Evolutionary conservation across 345 rosid species (phyloP).

Genomic region (Corchorus capsularis): DNA sequence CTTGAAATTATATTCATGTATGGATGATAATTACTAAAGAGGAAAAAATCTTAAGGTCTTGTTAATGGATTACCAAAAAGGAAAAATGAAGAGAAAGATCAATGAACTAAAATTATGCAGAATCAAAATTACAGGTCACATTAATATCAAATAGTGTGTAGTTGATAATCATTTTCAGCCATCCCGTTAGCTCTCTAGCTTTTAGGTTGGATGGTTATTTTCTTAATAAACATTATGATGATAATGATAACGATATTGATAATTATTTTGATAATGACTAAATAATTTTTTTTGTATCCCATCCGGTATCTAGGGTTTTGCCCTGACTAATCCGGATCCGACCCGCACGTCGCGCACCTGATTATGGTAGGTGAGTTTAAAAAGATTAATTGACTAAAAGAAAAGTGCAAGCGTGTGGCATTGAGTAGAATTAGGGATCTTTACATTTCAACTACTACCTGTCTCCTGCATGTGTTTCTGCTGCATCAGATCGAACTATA

Average conservation of each 20-base stretch:
- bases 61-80: not conserved
- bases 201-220: constrained; percentile 10
- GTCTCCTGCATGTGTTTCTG: not conserved
- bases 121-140: not conserved
- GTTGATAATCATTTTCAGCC: not conserved
- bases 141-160: not conserved
- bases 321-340: too few species aligned
- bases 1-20: too few species aligned
- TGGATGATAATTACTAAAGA: not conserved
- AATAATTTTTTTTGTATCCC: too few species aligned
- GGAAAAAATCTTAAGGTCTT: not conserved
- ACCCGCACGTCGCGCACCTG: too few species aligned
- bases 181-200: not conserved
- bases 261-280: not conserved
- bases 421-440: not conserved
- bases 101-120: not conserved
- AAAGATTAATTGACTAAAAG: not conserved
- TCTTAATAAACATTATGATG: not conserved
- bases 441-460: not conserved
- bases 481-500: not conserved
- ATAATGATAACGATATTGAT: not conserved
- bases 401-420: not conserved
- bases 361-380: too few species aligned
- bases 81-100: not conserved
- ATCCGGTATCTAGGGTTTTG: too few species aligned